Base-by-base conservation (phyloP, 192 early-diverging fungal species). In the Endogone sp. region DNA sequence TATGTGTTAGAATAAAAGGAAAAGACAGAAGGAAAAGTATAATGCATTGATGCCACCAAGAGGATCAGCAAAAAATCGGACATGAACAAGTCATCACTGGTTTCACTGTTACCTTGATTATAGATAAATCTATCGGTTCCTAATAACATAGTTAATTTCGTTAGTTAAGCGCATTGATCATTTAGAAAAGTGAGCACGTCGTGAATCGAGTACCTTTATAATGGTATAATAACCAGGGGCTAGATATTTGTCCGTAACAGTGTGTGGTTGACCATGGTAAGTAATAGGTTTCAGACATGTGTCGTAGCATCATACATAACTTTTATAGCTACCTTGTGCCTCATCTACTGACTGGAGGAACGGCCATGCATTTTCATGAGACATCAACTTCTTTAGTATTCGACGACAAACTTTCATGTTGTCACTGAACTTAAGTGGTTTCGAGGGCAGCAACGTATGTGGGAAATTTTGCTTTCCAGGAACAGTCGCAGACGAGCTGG, bases 291-390 rank as follows among this genome's bases (percentile, higher is more conserved):
- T n/a, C n/a, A n/a, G n/a, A n/a, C n/a, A n/a, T n/a, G n/a, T n/a
- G n/a, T n/a, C n/a, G n/a, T n/a, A n/a, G n/a, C n/a, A n/a, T n/a
- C n/a, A n/a, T n/a, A n/a, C n/a, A n/a, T n/a, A n/a, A n/a, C n/a
- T n/a, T n/a, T n/a, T n/a, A n/a, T n/a, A n/a, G 16, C 82, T 84
- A 29, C 86, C 87, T 20, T 76, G 72, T 0, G 68, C 60, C 11
- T 81, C 75, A 54, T 91, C 86, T 21, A 93, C 91, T 10, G 89
- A 84, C 22, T 78, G 79, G 25, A 79, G 68, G 69, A 92, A 91
- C 20, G 84, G 85, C 20, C 78, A 70, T 0, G 90, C 85, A 10
- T 85, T 68, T 3, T 71, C 71, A 25, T 87, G 85, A 49, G 71
- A 80, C 24, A 68, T 54, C 29, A 85, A 49, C 44, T 78, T 85